Conservation (phyloP, 2,329 filamentous ascomycete species). For the Stromatinia cepivora region DNA sequence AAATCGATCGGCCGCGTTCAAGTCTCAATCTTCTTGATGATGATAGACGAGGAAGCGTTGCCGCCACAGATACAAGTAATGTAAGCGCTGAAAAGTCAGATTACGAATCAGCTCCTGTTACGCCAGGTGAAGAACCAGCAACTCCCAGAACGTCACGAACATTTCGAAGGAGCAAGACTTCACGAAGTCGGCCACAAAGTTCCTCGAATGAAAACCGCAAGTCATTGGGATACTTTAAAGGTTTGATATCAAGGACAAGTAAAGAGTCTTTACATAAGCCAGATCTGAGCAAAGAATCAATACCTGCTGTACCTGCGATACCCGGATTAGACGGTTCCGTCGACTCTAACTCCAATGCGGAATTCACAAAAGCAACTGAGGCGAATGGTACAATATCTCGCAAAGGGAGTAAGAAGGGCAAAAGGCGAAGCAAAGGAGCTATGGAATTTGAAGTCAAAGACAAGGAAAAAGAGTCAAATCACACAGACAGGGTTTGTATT, state of each 20-base stretch:
- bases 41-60: conserved; percentile 51
- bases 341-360: conserved; percentile 20
- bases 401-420: conserved; percentile 24
- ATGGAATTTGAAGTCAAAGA: conserved; percentile 32
- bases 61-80: conserved; percentile 49
- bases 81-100: conserved; percentile 43
- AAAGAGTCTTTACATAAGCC: conserved; percentile 35
- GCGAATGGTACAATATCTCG: not conserved
- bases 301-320: conserved; percentile 9
- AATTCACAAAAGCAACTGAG: conserved; percentile 13
- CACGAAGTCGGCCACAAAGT: conserved; percentile 57
- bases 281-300: conserved; percentile 18
- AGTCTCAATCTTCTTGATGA: conserved; percentile 52
- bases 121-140: conserved; percentile 55
- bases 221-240: conserved; percentile 55
- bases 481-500: conserved; percentile 51
- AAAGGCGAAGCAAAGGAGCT: conserved; percentile 33
- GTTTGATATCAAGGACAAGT: conserved; percentile 40
- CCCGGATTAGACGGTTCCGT: conserved; percentile 20
- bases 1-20: conserved; percentile 50
- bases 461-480: conserved; percentile 30
- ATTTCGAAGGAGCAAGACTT: conserved; percentile 54
- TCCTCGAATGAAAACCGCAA: conserved; percentile 60
- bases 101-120: conserved; percentile 45
- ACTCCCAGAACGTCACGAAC: conserved; percentile 58